Evolutionary conservation across 2,329 filamentous ascomycete genomes (phyloP).

Genomic region (Bipolaris oryzae): DNA sequence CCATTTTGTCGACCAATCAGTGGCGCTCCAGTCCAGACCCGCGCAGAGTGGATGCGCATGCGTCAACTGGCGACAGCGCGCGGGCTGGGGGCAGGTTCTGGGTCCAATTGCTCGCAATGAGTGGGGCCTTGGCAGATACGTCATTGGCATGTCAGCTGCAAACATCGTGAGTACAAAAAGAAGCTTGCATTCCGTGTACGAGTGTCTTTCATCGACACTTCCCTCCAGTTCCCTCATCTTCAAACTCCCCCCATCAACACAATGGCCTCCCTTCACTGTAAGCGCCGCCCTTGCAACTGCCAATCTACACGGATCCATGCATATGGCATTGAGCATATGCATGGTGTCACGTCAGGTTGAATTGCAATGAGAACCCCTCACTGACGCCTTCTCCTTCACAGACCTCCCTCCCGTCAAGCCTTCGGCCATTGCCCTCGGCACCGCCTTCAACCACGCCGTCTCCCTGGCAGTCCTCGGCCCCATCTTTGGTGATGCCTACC

Average conservation of each 20-base stretch:
- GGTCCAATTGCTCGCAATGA: slow-evolving; percentile 13
- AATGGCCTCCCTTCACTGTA: slow-evolving; percentile 67
- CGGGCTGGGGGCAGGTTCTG: slow-evolving; percentile 28
- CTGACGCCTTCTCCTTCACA: slow-evolving; percentile 34
- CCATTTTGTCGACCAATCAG: background rate
- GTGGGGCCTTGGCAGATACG: slow-evolving; percentile 31
- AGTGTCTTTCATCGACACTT: slow-evolving; percentile 19
- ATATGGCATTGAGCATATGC: background rate
- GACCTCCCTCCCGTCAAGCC: slow-evolving; percentile 89
- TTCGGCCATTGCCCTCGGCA: slow-evolving; percentile 94
- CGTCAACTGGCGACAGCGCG: slow-evolving; percentile 19
- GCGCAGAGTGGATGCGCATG: slow-evolving; percentile 16
- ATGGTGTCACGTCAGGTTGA: background rate
- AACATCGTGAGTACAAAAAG: slow-evolving; percentile 40
- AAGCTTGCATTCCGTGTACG: slow-evolving; percentile 34
- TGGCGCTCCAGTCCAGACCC: slow-evolving; percentile 24
- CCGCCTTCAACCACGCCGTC: slow-evolving; percentile 90
- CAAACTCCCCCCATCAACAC: slow-evolving; percentile 40
- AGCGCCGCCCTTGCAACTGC: slow-evolving; percentile 33
- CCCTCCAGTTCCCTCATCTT: slow-evolving; percentile 22
- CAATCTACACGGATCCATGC: background rate
- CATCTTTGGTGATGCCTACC: slow-evolving; percentile 92
- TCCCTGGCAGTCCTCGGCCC: slow-evolving; percentile 86
- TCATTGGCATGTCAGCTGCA: slow-evolving; percentile 41
- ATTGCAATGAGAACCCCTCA: background rate